phyloP scores from a whole-genome alignment of 1,284 basidiomycete genomes.

The Cryptococcus floricola region DNA sequence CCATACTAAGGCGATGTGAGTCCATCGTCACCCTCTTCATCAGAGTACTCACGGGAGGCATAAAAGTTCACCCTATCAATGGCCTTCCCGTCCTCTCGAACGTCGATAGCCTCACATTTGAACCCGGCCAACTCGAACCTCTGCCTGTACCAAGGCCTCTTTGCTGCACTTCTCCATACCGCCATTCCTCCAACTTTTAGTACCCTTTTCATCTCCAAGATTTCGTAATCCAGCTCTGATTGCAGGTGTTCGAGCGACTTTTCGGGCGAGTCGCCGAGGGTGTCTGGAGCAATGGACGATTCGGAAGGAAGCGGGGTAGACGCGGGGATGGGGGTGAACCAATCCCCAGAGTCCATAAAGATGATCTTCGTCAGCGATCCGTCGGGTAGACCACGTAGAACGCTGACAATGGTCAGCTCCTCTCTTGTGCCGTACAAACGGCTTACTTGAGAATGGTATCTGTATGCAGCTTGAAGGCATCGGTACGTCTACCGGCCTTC shows the following conservation, averaged over 20 bases:
- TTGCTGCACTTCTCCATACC: constrained; percentile 68
- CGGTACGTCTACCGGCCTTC: constrained; percentile 57
- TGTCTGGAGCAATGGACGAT: constrained; percentile 35
- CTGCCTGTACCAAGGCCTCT: constrained; percentile 69
- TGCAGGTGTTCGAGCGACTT: constrained; percentile 42
- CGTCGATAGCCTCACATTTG: constrained; percentile 47
- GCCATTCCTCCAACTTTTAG: constrained; percentile 62
- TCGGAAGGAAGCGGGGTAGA: constrained; percentile 45
- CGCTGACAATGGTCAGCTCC: constrained; percentile 46
- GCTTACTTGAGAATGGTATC: constrained; percentile 70
- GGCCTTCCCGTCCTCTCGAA: constrained; percentile 53
- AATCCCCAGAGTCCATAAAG: constrained; percentile 78
- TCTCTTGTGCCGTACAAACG: not conserved
- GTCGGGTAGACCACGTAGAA: constrained; percentile 57
- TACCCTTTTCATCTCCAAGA: constrained; percentile 61
- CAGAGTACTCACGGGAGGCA: constrained; percentile 37
- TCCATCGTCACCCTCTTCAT: not conserved
- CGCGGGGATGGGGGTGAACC: constrained; percentile 61
- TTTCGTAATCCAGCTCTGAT: constrained; percentile 61
- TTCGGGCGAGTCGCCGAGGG: constrained; percentile 46
- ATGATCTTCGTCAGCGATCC: constrained; percentile 62
- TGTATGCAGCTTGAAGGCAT: constrained; percentile 68
- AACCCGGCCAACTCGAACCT: constrained; percentile 56
- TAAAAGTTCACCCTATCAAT: constrained; percentile 67
- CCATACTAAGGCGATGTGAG: constrained; percentile 16